These are phyloP conservation scores for Pelagomonas calceolata DNA, from an alignment of 108 stramenopile genomes.

Conservation along the genomic window DNA sequence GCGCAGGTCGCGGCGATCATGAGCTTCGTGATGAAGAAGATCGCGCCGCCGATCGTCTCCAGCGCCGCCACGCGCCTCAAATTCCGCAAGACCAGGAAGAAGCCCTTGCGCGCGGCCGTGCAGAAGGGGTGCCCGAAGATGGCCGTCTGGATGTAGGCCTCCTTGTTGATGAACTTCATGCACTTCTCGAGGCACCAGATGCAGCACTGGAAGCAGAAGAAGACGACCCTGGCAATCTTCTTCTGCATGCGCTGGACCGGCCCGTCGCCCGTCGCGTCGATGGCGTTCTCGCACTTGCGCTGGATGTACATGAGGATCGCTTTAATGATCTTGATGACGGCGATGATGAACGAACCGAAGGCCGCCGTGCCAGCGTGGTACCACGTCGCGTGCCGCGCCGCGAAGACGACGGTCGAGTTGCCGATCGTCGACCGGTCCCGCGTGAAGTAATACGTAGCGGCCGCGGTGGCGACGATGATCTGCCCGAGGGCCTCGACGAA, in stretches of 20 bases:
- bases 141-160: slow-evolving; percentile 26
- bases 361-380: slow-evolving; percentile 35
- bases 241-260: too few relatives aligned
- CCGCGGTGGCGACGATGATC: slow-evolving; percentile 8
- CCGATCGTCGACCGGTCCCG: slow-evolving; percentile 1
- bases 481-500: slow-evolving; percentile 20
- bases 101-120: slow-evolving; percentile 4
- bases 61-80: neutral
- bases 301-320: slow-evolving; percentile 24
- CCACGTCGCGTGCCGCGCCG: too few relatives aligned
- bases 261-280: slow-evolving; percentile 1
- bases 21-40: slow-evolving; percentile 14
- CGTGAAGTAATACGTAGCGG: slow-evolving; percentile 37
- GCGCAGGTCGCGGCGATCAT: slow-evolving; percentile 6
- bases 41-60: slow-evolving; percentile 4
- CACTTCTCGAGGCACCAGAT: slow-evolving; percentile 32
- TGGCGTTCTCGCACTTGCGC: slow-evolving; percentile 2
- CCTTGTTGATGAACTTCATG: slow-evolving; percentile 31
- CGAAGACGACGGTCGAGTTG: neutral
- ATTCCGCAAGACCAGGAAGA: slow-evolving; percentile 17
- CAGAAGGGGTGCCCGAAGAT: slow-evolving; percentile 12
- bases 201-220: slow-evolving; percentile 23
- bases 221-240: neutral
- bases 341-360: slow-evolving; percentile 29
- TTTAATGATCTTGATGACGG: slow-evolving; percentile 22